A percentile compares a stretch with the other conserved stretches of the same genome.
Evolutionary conservation across 108 stramenopile genomes (phyloP).

Genomic region (Fistulifera pelliculosa): DNA sequence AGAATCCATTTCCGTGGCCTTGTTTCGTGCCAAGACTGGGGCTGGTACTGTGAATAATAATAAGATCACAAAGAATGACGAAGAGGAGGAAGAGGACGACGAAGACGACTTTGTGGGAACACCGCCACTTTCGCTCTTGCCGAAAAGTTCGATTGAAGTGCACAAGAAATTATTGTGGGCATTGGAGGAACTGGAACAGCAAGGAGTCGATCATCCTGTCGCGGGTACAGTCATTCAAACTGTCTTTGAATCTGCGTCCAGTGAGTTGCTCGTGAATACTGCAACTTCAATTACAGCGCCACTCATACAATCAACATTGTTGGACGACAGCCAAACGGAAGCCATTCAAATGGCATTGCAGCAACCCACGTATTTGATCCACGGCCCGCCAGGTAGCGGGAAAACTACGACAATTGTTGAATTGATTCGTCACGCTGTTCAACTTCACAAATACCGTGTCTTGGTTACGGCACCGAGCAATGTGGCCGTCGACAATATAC

Average conservation of each 20-base stretch:
- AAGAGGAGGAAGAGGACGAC: constrained; percentile 29
- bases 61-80: constrained; percentile 20
- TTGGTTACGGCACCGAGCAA: constrained; percentile 97
- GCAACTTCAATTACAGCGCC: too few species aligned
- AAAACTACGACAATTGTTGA: constrained; percentile 86
- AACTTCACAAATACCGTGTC: constrained; percentile 52
- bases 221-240: constrained; percentile 55
- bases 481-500: constrained; percentile 96
- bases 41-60: constrained; percentile 6
- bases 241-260: constrained; percentile 32
- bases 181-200: constrained; percentile 48
- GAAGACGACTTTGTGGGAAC: constrained; percentile 14
- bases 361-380: constrained; percentile 59
- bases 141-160: constrained; percentile 62
- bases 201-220: constrained; percentile 58
- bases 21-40: constrained; percentile 23
- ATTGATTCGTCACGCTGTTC: constrained; percentile 81
- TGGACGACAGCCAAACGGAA: constrained; percentile 69
- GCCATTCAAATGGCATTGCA: constrained; percentile 67
- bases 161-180: constrained; percentile 55
- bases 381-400: constrained; percentile 80
- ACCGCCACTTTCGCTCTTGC: constrained; percentile 57
- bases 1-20: constrained; percentile 52
- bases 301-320: constrained; percentile 9
- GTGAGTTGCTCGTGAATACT: neutral